Evolutionary conservation across 2,329 filamentous ascomycete species (phyloP).

Genomic region (Scedosporium aurantiacum): DNA sequence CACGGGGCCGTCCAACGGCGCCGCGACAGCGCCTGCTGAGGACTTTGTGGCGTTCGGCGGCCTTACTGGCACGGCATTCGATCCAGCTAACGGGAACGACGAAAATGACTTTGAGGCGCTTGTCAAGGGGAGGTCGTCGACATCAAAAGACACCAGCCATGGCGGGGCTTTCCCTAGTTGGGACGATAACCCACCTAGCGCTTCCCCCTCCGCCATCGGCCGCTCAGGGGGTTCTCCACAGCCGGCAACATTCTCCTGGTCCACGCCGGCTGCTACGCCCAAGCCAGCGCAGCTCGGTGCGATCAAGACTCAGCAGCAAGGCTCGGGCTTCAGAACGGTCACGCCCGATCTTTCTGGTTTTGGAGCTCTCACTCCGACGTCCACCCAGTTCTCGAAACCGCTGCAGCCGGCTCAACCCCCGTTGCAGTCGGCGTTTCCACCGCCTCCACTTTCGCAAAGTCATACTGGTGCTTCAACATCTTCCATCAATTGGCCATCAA

Average conservation of each 20-base stretch:
- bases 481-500: conserved; percentile 41
- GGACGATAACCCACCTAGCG: conserved; percentile 31
- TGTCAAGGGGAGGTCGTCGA: conserved; percentile 55
- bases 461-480: conserved; percentile 17
- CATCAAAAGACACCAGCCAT: conserved; percentile 23
- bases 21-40: conserved; percentile 37
- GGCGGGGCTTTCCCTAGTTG: conserved; percentile 33
- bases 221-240: conserved; percentile 15
- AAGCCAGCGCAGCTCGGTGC: background rate
- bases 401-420: conserved; percentile 31
- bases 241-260: conserved; percentile 52
- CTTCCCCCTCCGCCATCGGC: conserved; percentile 7
- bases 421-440: conserved; percentile 15
- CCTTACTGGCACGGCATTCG: conserved; percentile 49
- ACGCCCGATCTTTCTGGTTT: conserved; percentile 48
- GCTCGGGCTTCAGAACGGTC: conserved; percentile 40
- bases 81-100: conserved; percentile 39
- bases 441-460: conserved; percentile 14
- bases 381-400: conserved; percentile 53
- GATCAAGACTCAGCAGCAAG: conserved; percentile 21
- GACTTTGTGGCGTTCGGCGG: conserved; percentile 64
- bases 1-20: conserved; percentile 44
- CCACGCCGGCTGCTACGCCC: conserved; percentile 39
- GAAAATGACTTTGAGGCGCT: conserved; percentile 78
- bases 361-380: conserved; percentile 42